These are phyloP conservation scores for Stygiomarasmius scandens DNA, from an alignment of 1,284 basidiomycete species.

Conservation along the genomic window DNA sequence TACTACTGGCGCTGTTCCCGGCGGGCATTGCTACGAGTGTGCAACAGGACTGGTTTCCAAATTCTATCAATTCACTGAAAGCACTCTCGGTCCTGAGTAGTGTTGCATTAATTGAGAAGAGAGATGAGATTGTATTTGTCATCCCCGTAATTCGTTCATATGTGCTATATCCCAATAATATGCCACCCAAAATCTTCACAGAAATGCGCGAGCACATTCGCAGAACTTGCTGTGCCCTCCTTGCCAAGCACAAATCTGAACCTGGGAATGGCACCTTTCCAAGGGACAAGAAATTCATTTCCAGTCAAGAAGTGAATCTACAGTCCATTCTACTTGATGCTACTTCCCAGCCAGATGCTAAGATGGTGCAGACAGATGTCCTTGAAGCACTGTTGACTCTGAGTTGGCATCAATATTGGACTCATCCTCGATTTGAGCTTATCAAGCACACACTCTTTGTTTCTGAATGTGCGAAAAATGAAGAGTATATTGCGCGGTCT, in stretches of 20 bases:
- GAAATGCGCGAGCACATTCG: constrained; percentile 13
- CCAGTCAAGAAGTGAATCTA: neutral
- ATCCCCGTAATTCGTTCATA: constrained; percentile 26
- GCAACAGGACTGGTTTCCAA: constrained; percentile 21
- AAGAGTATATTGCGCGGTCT: neutral
- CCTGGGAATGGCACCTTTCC: neutral
- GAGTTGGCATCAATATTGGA: constrained; percentile 4
- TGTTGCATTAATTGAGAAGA: constrained; percentile 18
- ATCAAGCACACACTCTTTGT: neutral
- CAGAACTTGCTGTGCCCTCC: constrained; percentile 12
- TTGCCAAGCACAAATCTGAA: neutral
- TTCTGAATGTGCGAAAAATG: neutral
- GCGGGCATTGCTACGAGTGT: constrained; percentile 21
- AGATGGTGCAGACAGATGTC: neutral
- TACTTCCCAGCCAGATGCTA: neutral
- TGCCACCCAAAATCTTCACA: neutral
- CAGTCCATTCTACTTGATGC: neutral
- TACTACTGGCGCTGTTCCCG: constrained; percentile 25
- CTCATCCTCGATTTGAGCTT: neutral
- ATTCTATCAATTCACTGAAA: neutral
- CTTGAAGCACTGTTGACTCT: neutral
- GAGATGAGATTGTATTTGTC: constrained; percentile 19
- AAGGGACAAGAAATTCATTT: neutral
- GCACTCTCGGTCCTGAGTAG: constrained; percentile 18
- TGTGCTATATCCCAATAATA: constrained; percentile 19